Percentiles rank a stretch among this genome's conserved stretches.
Conservation (phyloP, 805 yeast species). For the Brettanomyces bruxellensis region DNA sequence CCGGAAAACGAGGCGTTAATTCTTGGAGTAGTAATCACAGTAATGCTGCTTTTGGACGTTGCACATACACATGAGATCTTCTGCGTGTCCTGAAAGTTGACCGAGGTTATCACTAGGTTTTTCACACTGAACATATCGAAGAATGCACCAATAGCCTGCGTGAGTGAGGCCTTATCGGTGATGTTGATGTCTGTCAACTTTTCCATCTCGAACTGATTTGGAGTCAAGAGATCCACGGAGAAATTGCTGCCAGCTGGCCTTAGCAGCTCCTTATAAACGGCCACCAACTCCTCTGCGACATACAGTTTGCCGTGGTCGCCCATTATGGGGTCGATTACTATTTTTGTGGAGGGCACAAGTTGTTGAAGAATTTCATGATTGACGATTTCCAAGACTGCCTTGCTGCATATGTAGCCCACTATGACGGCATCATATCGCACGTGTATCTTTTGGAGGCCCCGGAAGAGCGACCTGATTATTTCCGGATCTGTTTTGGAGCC, state of each 20-base stretch:
- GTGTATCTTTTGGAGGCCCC: conserved; percentile 38
- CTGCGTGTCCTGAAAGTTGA: conserved; percentile 22
- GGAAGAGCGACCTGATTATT: conserved; percentile 38
- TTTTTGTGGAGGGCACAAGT: conserved; percentile 26
- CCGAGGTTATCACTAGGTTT: conserved; percentile 53
- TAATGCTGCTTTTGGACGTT: conserved; percentile 14
- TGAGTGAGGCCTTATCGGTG: conserved; percentile 27
- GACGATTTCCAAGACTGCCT: conserved; percentile 43
- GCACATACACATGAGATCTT: conserved; percentile 35
- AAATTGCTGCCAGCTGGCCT: conserved; percentile 18
- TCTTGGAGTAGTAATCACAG: conserved; percentile 33
- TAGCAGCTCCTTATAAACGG: conserved; percentile 42
- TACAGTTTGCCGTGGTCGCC: conserved; percentile 86
- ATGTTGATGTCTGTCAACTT: conserved; percentile 41
- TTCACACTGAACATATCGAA: conserved; percentile 34
- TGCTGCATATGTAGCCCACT: conserved; percentile 73
- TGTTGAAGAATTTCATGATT: conserved; percentile 20
- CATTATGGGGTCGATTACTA: conserved; percentile 84
- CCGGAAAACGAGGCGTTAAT: conserved; percentile 62
- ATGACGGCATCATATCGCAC: conserved; percentile 56
- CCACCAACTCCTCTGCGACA: conserved; percentile 51
- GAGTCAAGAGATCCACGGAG: conserved; percentile 46
- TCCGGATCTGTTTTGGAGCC: conserved; percentile 45
- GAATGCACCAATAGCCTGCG: conserved; percentile 32
- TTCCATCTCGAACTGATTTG: conserved; percentile 73